Conservation (phyloP, 805 yeast genomes). For the Myxozyma vanderwaltii region DNA sequence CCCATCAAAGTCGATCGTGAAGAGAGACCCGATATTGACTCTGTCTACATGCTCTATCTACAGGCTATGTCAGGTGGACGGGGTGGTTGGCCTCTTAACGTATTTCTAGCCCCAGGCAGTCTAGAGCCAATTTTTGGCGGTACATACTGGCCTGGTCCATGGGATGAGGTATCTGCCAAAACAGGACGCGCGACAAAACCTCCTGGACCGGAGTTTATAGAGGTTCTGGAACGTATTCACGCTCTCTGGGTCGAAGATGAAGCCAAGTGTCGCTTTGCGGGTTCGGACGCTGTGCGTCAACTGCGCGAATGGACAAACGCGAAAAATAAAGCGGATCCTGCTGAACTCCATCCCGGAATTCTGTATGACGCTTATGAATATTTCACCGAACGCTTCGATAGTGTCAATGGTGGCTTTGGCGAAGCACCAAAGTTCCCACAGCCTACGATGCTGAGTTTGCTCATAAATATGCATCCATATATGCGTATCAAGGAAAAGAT, state of each 20-base stretch:
- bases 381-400: slow-evolving; percentile 38
- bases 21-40: slow-evolving; percentile 47
- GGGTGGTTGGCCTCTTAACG: slow-evolving; percentile 47
- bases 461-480: slow-evolving; percentile 28
- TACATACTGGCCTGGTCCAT: slow-evolving; percentile 45
- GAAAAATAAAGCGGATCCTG: neutral
- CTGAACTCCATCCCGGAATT: slow-evolving; percentile 15
- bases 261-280: slow-evolving; percentile 39
- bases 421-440: slow-evolving; percentile 45
- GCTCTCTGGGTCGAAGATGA: slow-evolving; percentile 41
- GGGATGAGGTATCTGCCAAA: slow-evolving; percentile 29
- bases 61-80: slow-evolving; percentile 42
- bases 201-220: slow-evolving; percentile 36
- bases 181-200: slow-evolving; percentile 22
- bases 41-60: slow-evolving; percentile 45
- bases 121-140: slow-evolving; percentile 46
- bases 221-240: slow-evolving; percentile 40
- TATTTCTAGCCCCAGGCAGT: slow-evolving; percentile 43
- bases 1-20: slow-evolving; percentile 46
- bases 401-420: slow-evolving; percentile 42
- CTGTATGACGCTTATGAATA: slow-evolving; percentile 36
- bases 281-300: slow-evolving; percentile 34
- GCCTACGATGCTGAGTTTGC: slow-evolving; percentile 39
- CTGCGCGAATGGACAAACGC: slow-evolving; percentile 34
- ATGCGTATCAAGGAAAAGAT: slow-evolving; percentile 21